A percentile compares a stretch with the other conserved stretches of the same genome.
Conservation (phyloP, 2,329 filamentous ascomycete species). For the Pseudocercospora eumusae region DNA sequence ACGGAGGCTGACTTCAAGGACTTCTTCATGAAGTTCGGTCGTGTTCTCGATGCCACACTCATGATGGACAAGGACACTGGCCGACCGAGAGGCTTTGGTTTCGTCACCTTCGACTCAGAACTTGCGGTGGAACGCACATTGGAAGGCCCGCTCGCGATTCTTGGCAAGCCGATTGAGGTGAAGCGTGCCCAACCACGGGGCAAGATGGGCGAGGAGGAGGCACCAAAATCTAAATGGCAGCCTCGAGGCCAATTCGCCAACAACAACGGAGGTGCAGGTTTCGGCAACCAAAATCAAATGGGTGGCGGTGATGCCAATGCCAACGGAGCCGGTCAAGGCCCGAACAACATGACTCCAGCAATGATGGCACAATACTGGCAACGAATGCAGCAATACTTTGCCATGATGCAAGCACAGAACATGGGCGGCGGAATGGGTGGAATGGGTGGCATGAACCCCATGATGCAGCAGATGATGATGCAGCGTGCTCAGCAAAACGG, state of each 20-base stretch:
- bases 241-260: slow-evolving; percentile 40
- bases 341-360: slow-evolving; percentile 81
- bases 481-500: slow-evolving; percentile 30
- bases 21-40: slow-evolving; percentile 95
- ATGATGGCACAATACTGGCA: slow-evolving; percentile 99
- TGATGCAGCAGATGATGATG: slow-evolving; percentile 49
- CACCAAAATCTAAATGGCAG: slow-evolving; percentile 51
- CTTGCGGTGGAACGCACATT: slow-evolving; percentile 91
- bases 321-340: slow-evolving; percentile 27
- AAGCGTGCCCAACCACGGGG: slow-evolving; percentile 96
- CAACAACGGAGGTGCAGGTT: slow-evolving; percentile 41
- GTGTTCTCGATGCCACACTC: slow-evolving; percentile 92
- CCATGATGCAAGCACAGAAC: slow-evolving; percentile 57
- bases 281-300: slow-evolving; percentile 39
- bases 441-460: slow-evolving; percentile 59
- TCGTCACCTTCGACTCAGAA: slow-evolving; percentile 97
- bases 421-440: slow-evolving; percentile 57
- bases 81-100: slow-evolving; percentile 92
- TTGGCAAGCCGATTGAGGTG: slow-evolving; percentile 94
- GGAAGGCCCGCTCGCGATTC: slow-evolving; percentile 80
- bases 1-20: slow-evolving; percentile 95
- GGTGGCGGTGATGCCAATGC: slow-evolving; percentile 20
- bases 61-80: slow-evolving; percentile 99
- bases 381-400: slow-evolving; percentile 96
- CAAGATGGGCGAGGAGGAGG: slow-evolving; percentile 86